Evolutionary conservation across 192 early-diverging fungal species (phyloP), one percentile per base, ranked within the genome.

Genomic region (Chytriomyces hyalinus): DNA sequence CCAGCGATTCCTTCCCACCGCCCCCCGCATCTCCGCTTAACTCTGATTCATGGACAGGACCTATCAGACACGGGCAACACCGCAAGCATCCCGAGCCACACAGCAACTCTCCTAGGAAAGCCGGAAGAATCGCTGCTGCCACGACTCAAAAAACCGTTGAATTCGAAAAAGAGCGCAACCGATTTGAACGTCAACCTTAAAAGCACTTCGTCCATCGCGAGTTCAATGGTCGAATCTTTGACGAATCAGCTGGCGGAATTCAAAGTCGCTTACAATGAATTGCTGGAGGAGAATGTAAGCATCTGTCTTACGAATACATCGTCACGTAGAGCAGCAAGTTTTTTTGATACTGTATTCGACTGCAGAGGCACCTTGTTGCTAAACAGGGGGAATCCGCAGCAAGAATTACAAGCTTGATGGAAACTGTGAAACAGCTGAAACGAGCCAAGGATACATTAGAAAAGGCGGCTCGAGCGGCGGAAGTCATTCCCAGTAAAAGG

Each of bases 401-500:
- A 48, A 70, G 13, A 26, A 49, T 70, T 43, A 51, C 11, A 36
- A 15, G 24, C 48, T 26, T 73, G 7, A 44, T 9, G 11, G 71
- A 60, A 11, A 13, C 71, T 45, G 22, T 73, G 15, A 60, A 62
- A 28, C 6, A 15, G 17, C 46, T 73, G 9, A 13, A 43, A 5
- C 13, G 59, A 6, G 71, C 60, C 28, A 60, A 61, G n/a, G 61
- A 73, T 26, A 11, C 44, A 9, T 26, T 17, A 6, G 71, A 73
- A 61, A 73, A 73, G 59, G 24, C 71, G 6, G 44, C 43, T 5
- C n/a, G 45, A 1, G 71, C 71, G 6, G 44, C 7, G 7, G 71
- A 61, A 61, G 13, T 62, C 22, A 73, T 73, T 62, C 71, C 71
- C 5, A 49, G 59, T 6, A 60, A 62, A 61, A 44, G 43, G 71